Evolutionary conservation across 1,284 basidiomycete species (phyloP).

Genomic region (Cystobasidium pallidum): DNA sequence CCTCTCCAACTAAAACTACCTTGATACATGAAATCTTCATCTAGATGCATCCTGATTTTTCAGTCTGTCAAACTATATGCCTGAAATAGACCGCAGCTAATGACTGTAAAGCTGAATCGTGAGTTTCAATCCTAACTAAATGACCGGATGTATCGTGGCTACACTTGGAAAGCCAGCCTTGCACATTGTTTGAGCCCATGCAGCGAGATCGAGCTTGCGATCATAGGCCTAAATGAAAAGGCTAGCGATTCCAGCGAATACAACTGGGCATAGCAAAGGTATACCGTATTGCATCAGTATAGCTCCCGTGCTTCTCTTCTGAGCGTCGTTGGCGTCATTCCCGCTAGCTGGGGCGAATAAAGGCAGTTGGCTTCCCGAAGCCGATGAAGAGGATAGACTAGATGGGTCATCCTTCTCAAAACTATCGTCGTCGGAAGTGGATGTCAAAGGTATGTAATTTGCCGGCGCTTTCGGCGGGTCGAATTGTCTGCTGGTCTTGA

Average conservation of each 20-base stretch:
- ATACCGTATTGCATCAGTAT: constrained; percentile 27
- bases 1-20: background rate
- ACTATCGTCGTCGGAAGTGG: constrained; percentile 12
- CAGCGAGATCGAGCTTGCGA: background rate
- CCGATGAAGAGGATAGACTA: background rate
- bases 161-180: too few relatives aligned
- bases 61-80: background rate
- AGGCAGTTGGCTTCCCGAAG: background rate
- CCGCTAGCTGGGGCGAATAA: background rate
- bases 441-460: constrained; percentile 20
- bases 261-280: constrained; percentile 11
- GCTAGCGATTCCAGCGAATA: constrained; percentile 22
- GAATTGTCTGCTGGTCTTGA: constrained; percentile 45
- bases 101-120: too few relatives aligned
- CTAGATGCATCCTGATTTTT: background rate
- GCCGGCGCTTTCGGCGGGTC: constrained; percentile 34
- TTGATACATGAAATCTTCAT: constrained; percentile 2
- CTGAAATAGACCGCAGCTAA: too few relatives aligned
- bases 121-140: too few relatives aligned
- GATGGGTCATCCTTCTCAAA: background rate
- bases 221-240: constrained; percentile 15
- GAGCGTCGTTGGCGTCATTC: background rate
- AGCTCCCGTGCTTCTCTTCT: constrained; percentile 4
- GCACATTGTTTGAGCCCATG: too few relatives aligned
- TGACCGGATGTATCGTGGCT: background rate